Evolutionary conservation across 2,329 filamentous ascomycete species (phyloP), one percentile per base, ranked within the genome.

Genomic region (Paecilomyces dactylethromorphus): DNA sequence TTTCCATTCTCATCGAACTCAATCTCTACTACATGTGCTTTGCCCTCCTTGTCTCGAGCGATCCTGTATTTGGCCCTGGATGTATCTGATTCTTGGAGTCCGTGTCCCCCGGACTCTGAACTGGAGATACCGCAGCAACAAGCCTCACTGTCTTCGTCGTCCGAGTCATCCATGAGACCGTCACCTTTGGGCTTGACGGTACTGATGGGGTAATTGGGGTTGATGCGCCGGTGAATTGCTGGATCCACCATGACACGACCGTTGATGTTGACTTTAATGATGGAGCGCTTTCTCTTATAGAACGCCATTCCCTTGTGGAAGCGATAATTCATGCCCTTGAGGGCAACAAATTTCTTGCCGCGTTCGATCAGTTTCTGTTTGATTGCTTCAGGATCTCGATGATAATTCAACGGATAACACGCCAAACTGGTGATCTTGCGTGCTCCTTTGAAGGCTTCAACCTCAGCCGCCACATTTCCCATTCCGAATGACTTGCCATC

Each of bases 181-280:
- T 85, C 81, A 59, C 92, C 87, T 65, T 89, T 88, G 0, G 89
- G 84, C 55, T 88, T 87, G 57, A 96, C 86, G 1, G 84, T 81
- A 22, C 88, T 90, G 65, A 93, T 84, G 0, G 84, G 84, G 65
- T 96, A 96, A 70, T 96, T 96, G 0, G 92, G 90, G 64, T 94
- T 90, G 71, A 93, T 90, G 33, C 90, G 85, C 8, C 91, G 85
- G 75, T 95, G 92, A 50, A 89, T 90, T 3, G 86, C 86, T 0
- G 91, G 86, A 68, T 96, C 92, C 24, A 96, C 81, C 91, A 96
- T 96, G 62, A 96, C 83, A 31, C 92, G 87, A 18, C 91, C 89
- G 62, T 92, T 91, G 71, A 96, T 88, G 68, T 91, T 91, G 73
- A 95, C 87, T 71, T 91, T 93, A 69, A 89, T 78, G 13, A 90